These are phyloP conservation scores for Scenedesmus sp. DNA, from an alignment of 163 green algal genomes.

Conservation along the genomic window DNA sequence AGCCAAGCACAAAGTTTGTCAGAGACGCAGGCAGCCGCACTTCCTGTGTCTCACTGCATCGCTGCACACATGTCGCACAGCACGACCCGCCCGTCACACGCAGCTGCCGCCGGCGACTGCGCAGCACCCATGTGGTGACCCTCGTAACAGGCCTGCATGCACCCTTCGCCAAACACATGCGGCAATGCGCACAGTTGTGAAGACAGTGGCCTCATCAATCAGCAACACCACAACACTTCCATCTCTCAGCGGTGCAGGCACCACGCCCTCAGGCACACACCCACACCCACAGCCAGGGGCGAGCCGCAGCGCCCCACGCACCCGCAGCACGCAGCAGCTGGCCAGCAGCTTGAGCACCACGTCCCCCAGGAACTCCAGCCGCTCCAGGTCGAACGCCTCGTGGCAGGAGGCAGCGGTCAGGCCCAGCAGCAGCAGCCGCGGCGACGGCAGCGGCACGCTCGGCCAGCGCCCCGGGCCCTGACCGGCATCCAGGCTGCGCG, in stretches of 20 bases:
- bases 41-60: too few relatives aligned
- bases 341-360: slow-evolving; percentile 52
- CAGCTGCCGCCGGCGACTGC: neutral
- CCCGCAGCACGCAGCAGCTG: slow-evolving; percentile 12
- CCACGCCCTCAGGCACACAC: neutral
- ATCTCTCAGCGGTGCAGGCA: too few relatives aligned
- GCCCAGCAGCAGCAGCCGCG: slow-evolving; percentile 23
- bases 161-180: too few relatives aligned
- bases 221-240: too few relatives aligned
- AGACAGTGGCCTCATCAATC: too few relatives aligned
- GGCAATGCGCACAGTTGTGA: too few relatives aligned
- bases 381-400: slow-evolving; percentile 48
- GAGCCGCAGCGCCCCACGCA: neutral
- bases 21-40: too few relatives aligned
- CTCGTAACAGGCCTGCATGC: too few relatives aligned
- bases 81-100: too few relatives aligned
- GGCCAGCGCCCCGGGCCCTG: neutral
- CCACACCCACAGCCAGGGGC: neutral
- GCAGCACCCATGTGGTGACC: neutral
- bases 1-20: too few relatives aligned
- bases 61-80: too few relatives aligned
- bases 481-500: neutral
- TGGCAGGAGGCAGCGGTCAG: slow-evolving; percentile 16
- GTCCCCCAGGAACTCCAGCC: slow-evolving; percentile 51
- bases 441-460: neutral